Base-by-base conservation (phyloP, 2,329 filamentous ascomycete species). In the Neurospora sp. region DNA sequence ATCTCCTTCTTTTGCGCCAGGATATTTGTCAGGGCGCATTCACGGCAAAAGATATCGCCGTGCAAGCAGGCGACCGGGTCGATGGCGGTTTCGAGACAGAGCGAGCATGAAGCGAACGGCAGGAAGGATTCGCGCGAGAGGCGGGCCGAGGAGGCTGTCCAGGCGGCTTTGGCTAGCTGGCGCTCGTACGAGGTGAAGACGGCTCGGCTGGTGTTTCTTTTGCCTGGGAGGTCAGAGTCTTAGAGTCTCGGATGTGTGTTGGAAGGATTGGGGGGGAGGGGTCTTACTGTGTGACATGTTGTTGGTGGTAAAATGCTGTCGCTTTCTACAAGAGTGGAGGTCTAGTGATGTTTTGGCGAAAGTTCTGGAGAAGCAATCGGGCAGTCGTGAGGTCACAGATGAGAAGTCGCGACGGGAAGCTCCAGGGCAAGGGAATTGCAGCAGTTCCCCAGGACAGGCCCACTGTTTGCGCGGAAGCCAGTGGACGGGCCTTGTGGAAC, bases 111-210 rank as follows among this genome's bases (percentile, higher is more conserved):
- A 69, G 91, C 93, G 79, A 98, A 97, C 5, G 93, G 90, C 11
- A 98, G 88, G 80, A 97, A 98, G 70, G 92, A 96, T 78, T 98
- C 96, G 77, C 95, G 91, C 28, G 87, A 90, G 40, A 98, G 89
- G 68, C 93, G 91, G n/a, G 93, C 93, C 68, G 91, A 89, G 74
- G 90, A 92, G 9, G 90, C 88, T 75, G 90, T 89, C 93, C 96
- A 98, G 75, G 89, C 89, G 19, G 88, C 87, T 77, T 93, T 93
- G 71, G 97, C 91, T 67, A 95, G 87, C 68, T 87, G 87, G 74
- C 96, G 90, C 82, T 98, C 96, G 82, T 97, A 89, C 33, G 93
- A 90, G 40, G 96, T 98, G 84, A 98, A 98, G 81, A 97, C 93
- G 58, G 93, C 90, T 66, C 95, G 89, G 66, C 93, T 95, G 66